These are phyloP conservation scores for Acanthochlamys bracteata DNA, from an alignment of 106 monocot genomes.

Conservation along the genomic window DNA sequence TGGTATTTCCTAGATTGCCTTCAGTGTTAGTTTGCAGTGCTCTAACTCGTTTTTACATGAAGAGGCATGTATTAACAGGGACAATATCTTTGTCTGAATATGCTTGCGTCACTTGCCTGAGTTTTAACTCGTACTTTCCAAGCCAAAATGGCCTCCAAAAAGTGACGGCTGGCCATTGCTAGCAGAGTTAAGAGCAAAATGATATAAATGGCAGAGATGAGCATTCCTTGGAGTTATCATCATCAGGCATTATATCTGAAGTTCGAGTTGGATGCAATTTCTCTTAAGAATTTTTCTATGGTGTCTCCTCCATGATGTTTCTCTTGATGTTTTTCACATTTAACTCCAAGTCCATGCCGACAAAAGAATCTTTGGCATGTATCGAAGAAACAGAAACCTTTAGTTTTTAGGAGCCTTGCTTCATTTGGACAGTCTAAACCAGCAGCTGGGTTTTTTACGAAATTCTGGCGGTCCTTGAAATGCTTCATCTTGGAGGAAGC, in stretches of 20 bases:
- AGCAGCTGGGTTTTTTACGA: neutral
- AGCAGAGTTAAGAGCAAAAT: neutral
- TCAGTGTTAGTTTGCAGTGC: constrained; percentile 33
- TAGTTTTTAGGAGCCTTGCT: neutral
- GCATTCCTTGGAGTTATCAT: neutral
- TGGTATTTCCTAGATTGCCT: constrained; percentile 13
- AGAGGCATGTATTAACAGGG: neutral
- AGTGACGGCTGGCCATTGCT: constrained; percentile 9
- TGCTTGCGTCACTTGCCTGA: constrained; percentile 53
- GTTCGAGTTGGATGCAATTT: no score
- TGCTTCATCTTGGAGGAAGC: constrained; percentile 14
- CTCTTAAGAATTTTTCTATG: no score
- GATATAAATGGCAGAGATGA: neutral
- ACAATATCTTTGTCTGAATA: constrained; percentile 3
- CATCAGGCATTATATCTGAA: neutral
- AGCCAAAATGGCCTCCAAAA: constrained; percentile 13
- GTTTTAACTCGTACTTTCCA: constrained; percentile 19
- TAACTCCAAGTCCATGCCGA: no score
- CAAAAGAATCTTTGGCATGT: no score
- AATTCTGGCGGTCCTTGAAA: constrained; percentile 10
- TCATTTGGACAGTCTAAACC: neutral
- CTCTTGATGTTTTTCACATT: no score
- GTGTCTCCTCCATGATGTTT: no score
- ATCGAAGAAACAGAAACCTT: no score
- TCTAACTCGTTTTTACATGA: constrained; percentile 38